Conservation (phyloP, 345 rosid species). For the Ceriops tagal region DNA sequence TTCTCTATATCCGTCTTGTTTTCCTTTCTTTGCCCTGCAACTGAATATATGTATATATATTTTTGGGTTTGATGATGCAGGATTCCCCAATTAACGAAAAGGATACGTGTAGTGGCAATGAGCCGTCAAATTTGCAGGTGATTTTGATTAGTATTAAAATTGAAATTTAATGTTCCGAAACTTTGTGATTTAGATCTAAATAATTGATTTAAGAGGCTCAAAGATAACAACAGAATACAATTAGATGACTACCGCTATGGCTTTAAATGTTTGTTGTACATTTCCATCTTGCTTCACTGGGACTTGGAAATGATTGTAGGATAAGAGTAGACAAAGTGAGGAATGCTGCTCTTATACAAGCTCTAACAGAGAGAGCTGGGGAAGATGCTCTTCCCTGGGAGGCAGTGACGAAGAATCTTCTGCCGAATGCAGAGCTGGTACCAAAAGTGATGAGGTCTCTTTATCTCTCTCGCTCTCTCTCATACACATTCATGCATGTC, state of each 20-base stretch:
- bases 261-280: no score
- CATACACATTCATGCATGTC: no score
- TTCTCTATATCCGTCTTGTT: conserved; percentile 6
- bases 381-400: conserved; percentile 92
- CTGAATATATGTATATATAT: not conserved
- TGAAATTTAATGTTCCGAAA: not conserved
- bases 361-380: conserved; percentile 98
- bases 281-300: not conserved
- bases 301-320: conserved; percentile 37
- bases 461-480: not conserved
- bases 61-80: conserved; percentile 34
- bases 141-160: conserved; percentile 1
- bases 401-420: conserved; percentile 85
- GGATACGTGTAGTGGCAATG: conserved; percentile 29
- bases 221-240: no score
- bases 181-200: no score
- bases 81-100: conserved; percentile 34
- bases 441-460: conserved; percentile 53
- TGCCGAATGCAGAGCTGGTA: conserved; percentile 37
- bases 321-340: conserved; percentile 53
- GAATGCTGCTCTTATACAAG: conserved; percentile 89
- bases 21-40: conserved; percentile 6
- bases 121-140: conserved; percentile 51
- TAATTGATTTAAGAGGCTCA: no score
- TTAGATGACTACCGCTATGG: no score